Percentiles rank a stretch among this genome's conserved stretches.
Conservation (phyloP, 352 stramenopile genomes). For the Phytophthora palmivora region DNA sequence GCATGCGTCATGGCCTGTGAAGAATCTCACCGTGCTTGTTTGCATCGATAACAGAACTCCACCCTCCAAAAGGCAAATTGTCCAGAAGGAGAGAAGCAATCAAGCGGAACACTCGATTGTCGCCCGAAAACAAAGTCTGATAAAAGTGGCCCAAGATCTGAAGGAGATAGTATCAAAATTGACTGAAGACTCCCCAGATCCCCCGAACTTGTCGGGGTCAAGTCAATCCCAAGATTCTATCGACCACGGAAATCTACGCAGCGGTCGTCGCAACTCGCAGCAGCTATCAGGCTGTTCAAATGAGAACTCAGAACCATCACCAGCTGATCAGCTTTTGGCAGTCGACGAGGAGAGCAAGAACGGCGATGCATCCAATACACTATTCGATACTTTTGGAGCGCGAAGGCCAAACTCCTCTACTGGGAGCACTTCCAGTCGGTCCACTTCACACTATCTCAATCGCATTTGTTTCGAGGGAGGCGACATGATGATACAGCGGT, state of each 20-base stretch:
- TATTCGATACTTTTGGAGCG: conserved; percentile 30
- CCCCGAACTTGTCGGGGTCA: conserved; percentile 24
- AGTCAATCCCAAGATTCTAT: conserved; percentile 45
- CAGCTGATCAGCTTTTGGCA: conserved; percentile 21
- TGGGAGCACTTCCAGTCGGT: neutral
- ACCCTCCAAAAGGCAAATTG: conserved; percentile 20
- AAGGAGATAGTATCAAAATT: conserved; percentile 14
- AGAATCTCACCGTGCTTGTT: neutral
- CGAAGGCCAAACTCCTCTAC: neutral
- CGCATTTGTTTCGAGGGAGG: conserved; percentile 6
- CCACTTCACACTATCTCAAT: conserved; percentile 14
- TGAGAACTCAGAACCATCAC: conserved; percentile 37
- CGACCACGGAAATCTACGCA: conserved; percentile 15
- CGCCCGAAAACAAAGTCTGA: neutral
- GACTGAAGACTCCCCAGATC: neutral
- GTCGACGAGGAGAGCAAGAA: conserved; percentile 32
- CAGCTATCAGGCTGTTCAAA: conserved; percentile 24
- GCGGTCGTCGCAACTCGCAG: conserved; percentile 20
- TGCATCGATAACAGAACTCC: conserved; percentile 22
- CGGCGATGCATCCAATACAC: conserved; percentile 11
- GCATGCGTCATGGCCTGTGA: neutral
- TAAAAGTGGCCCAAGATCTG: neutral
- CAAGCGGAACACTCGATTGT: neutral
- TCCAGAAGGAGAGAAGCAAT: conserved; percentile 5
- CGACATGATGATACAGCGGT: neutral